Evolutionary conservation across 2,329 filamentous ascomycete genomes (phyloP).

Genomic region (Ophiostoma ips): DNA sequence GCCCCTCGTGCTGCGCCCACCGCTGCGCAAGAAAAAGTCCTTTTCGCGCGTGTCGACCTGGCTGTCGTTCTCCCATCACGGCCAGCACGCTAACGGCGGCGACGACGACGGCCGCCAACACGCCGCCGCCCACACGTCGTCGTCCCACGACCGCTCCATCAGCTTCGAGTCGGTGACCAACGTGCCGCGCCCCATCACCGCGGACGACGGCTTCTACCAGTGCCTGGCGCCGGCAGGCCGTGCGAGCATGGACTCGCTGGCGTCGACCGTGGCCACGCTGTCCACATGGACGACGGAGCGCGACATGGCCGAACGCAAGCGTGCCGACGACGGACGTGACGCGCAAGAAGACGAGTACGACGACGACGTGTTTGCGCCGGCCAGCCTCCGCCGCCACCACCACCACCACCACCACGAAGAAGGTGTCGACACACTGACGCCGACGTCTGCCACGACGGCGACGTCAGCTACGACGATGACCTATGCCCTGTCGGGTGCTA

Average conservation of each 20-base stretch:
- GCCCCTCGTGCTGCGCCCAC: constrained; percentile 44
- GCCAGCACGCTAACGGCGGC: background rate
- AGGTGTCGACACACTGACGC: constrained; percentile 24
- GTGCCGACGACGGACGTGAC: constrained; percentile 21
- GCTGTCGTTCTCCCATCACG: constrained; percentile 27
- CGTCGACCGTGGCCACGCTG: constrained; percentile 24
- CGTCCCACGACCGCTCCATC: constrained; percentile 21
- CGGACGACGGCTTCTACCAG: constrained; percentile 44
- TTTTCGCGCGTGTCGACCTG: constrained; percentile 48
- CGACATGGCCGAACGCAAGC: constrained; percentile 20
- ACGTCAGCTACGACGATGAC: constrained; percentile 17
- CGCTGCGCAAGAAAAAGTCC: constrained; percentile 51
- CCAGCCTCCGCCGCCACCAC: too few relatives aligned
- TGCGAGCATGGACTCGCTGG: constrained; percentile 30
- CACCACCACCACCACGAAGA: too few relatives aligned
- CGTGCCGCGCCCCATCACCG: constrained; percentile 35
- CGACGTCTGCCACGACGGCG: constrained; percentile 23
- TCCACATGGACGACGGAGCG: constrained; percentile 37
- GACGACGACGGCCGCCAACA: background rate
- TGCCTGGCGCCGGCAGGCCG: constrained; percentile 27
- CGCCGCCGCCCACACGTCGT: too few relatives aligned
- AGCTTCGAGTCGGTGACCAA: constrained; percentile 41
- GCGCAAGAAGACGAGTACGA: constrained; percentile 22
- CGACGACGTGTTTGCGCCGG: constrained; percentile 19
- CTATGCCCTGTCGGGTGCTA: background rate